These are phyloP conservation scores for Calonectria crousiana DNA, from an alignment of 2,329 filamentous ascomycete species.

Conservation along the genomic window DNA sequence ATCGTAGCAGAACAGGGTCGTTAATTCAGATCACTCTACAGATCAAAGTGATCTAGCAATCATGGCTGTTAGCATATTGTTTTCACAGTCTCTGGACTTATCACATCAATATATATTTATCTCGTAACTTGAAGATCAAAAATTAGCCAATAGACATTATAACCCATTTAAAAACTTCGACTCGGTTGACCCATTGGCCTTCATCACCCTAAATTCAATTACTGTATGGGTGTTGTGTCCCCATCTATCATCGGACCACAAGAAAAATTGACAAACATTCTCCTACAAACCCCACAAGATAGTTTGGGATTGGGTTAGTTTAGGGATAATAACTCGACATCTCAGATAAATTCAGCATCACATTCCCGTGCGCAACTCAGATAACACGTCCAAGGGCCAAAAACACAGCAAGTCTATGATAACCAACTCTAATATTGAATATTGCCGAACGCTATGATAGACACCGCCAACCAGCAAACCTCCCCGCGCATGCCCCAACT, in stretches of 20 bases:
- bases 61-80: background rate
- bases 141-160: background rate
- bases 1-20: background rate
- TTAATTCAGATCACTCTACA: background rate
- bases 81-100: background rate
- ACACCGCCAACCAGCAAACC: constrained; percentile 18
- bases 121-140: background rate
- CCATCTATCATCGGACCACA: background rate
- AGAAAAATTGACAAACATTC: background rate
- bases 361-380: background rate
- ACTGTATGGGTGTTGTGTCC: background rate
- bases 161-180: background rate
- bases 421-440: constrained; percentile 22
- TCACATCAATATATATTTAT: background rate
- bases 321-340: background rate
- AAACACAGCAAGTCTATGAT: constrained; percentile 20
- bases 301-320: too few species aligned
- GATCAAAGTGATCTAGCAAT: background rate
- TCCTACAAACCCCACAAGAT: too few species aligned
- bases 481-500: constrained; percentile 15
- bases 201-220: background rate
- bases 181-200: background rate
- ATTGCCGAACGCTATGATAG: constrained; percentile 2
- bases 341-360: background rate
- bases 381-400: background rate